Evolutionary conservation across 2,329 filamentous ascomycete species (phyloP).

Genomic region (Fulvia fulva): DNA sequence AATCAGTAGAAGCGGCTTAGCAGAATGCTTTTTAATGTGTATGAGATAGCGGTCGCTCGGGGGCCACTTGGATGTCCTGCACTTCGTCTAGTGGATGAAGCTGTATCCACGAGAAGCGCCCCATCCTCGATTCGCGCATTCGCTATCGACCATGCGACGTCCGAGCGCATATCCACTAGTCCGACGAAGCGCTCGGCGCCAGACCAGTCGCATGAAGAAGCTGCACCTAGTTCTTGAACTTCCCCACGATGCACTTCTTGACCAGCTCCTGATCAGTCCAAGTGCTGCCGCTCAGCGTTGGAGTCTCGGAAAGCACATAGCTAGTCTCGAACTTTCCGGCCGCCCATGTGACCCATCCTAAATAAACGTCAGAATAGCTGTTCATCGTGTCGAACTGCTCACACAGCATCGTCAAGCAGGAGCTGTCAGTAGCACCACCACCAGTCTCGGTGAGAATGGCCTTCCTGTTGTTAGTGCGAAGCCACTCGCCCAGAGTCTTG

Average conservation of each 20-base stretch:
- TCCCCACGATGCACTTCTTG: constrained; percentile 28
- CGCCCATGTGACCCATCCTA: constrained; percentile 34
- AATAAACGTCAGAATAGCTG: constrained; percentile 30
- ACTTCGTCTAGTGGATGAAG: no score
- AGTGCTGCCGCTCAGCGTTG: constrained; percentile 18
- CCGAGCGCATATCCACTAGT: no score
- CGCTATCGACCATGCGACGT: no score
- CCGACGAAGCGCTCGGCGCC: no score
- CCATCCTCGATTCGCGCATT: no score
- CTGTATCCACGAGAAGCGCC: no score
- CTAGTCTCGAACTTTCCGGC: constrained; percentile 30
- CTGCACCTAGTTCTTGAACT: constrained; percentile 19
- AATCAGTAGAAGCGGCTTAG: not conserved
- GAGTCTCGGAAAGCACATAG: constrained; percentile 31
- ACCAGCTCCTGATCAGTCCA: constrained; percentile 29
- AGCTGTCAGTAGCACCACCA: constrained; percentile 35
- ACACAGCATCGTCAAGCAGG: constrained; percentile 35
- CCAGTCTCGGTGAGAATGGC: constrained; percentile 43
- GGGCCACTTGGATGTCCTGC: no score
- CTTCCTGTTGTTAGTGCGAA: constrained; percentile 35
- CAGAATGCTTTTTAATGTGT: no score
- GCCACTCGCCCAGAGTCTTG: constrained; percentile 35
- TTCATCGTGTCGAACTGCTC: constrained; percentile 32
- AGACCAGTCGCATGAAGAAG: no score
- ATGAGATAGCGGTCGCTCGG: no score